Percentiles rank a stretch among this genome's conserved stretches.
Evolutionary conservation across 805 yeast species (phyloP).

Genomic region (Starmera dryadoides): DNA sequence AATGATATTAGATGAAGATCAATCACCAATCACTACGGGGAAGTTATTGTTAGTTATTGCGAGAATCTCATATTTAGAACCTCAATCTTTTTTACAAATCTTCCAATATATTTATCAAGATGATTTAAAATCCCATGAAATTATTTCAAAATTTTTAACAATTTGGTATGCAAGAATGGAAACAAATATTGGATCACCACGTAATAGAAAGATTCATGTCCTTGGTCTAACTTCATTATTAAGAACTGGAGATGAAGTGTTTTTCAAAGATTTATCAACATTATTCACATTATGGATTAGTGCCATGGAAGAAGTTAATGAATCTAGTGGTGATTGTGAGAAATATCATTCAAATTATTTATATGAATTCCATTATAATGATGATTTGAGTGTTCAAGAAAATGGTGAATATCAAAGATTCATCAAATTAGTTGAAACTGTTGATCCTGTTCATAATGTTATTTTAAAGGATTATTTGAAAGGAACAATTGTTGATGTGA

Average conservation of each 20-base stretch:
- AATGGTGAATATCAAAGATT: constrained; percentile 38
- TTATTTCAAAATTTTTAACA: constrained; percentile 22
- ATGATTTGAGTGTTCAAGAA: constrained; percentile 17
- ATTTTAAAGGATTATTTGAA: constrained; percentile 39
- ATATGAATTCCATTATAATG: constrained; percentile 18
- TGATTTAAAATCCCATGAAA: constrained; percentile 16
- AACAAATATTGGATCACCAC: constrained; percentile 60
- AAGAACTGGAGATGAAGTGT: constrained; percentile 25
- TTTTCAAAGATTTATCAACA: constrained; percentile 23
- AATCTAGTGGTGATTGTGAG: constrained; percentile 50
- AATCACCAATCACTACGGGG: constrained; percentile 22
- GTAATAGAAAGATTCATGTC: constrained; percentile 61
- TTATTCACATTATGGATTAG: constrained; percentile 38
- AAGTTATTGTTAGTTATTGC: constrained; percentile 29
- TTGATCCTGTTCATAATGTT: constrained; percentile 50
- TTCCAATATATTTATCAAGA: constrained; percentile 23
- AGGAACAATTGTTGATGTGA: constrained; percentile 13
- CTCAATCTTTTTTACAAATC: constrained; percentile 18
- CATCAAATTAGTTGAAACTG: constrained; percentile 25
- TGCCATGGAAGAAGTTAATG: constrained; percentile 71
- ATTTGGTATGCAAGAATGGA: constrained; percentile 39
- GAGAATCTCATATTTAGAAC: constrained; percentile 27
- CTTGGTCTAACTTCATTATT: constrained; percentile 53
- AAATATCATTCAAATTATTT: constrained; percentile 39
- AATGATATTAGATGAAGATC: constrained; percentile 22